phyloP scores from a whole-genome alignment of 164 flowering plant genomes.

The Kalanchoe fedtschenkoi region DNA sequence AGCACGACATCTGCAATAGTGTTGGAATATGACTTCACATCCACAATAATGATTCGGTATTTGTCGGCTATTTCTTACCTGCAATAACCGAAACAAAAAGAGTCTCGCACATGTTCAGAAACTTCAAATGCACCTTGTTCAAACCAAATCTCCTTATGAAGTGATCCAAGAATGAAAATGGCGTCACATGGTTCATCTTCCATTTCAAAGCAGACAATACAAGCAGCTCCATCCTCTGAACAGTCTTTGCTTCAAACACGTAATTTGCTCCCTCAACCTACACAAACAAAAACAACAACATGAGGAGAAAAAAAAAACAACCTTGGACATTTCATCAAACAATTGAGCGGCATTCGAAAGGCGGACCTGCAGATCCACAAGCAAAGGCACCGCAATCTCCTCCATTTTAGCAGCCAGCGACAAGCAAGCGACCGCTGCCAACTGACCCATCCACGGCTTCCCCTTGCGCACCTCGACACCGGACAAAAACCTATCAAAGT shows the following conservation, averaged over 20 bases:
- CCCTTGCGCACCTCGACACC: slow-evolving; percentile 23
- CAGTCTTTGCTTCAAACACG: slow-evolving; percentile 45
- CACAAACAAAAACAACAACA: too few relatives aligned
- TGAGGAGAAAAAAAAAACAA: slow-evolving; percentile 40
- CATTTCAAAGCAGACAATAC: slow-evolving; percentile 45
- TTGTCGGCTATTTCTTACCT: slow-evolving; percentile 27
- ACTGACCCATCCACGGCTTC: too few relatives aligned
- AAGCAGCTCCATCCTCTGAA: slow-evolving; percentile 48
- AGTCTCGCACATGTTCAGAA: slow-evolving; percentile 33
- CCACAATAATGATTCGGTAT: background rate
- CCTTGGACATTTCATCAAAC: slow-evolving; percentile 19
- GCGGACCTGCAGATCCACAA: slow-evolving; percentile 50
- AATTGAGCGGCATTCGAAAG: slow-evolving; percentile 7
- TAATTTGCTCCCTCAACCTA: too few relatives aligned
- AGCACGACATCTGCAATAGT: too few relatives aligned
- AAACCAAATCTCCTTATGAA: slow-evolving; percentile 41
- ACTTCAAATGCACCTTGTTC: slow-evolving; percentile 25
- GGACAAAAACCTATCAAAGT: slow-evolving; percentile 37
- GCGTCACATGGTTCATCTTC: slow-evolving; percentile 49
- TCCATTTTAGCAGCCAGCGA: slow-evolving; percentile 61
- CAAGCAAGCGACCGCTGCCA: slow-evolving; percentile 54
- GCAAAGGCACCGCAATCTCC: slow-evolving; percentile 47
- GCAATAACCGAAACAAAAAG: slow-evolving; percentile 28
- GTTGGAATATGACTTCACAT: background rate
- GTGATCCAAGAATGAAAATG: slow-evolving; percentile 38